Evolutionary conservation across 2,329 filamentous ascomycete species (phyloP).

Genomic region (Fulvia fulva): DNA sequence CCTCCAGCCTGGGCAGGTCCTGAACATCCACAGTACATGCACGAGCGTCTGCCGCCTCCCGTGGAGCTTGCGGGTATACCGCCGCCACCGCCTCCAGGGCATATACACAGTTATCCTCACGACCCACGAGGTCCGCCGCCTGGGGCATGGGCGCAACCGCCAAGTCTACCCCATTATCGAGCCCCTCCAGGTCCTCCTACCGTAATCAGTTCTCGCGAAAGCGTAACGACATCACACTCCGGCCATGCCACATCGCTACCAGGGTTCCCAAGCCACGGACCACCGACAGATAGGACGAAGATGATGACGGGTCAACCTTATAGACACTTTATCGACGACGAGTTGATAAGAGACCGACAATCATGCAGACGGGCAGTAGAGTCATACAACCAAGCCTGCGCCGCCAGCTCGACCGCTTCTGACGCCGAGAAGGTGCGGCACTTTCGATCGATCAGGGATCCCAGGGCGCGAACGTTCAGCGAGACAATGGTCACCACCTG

Average conservation of each 20-base stretch:
- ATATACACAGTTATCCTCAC: background rate
- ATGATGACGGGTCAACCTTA: constrained; percentile 82
- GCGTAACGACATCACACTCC: constrained; percentile 37
- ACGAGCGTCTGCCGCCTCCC: constrained; percentile 17
- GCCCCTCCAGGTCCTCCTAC: constrained; percentile 9
- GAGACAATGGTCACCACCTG: constrained; percentile 1
- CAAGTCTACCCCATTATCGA: constrained; percentile 5
- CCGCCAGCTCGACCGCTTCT: constrained; percentile 49
- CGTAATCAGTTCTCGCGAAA: constrained; percentile 22
- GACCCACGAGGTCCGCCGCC: constrained; percentile 4
- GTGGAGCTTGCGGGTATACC: constrained; percentile 12
- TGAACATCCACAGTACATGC: constrained; percentile 4
- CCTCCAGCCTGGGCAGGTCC: background rate
- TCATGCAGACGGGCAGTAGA: constrained; percentile 76
- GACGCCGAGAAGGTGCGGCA: constrained; percentile 63
- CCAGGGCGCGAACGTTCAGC: constrained; percentile 45
- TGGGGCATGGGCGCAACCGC: background rate
- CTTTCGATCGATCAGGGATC: constrained; percentile 68
- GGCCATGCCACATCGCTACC: constrained; percentile 27
- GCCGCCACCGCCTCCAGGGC: background rate
- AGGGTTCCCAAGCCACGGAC: constrained; percentile 22
- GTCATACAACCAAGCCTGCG: constrained; percentile 67
- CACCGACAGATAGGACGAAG: constrained; percentile 70
- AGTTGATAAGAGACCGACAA: constrained; percentile 78
- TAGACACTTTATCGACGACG: constrained; percentile 66